Conservation (phyloP, 2,329 filamentous ascomycete genomes). For the Colletotrichum aenigma region DNA sequence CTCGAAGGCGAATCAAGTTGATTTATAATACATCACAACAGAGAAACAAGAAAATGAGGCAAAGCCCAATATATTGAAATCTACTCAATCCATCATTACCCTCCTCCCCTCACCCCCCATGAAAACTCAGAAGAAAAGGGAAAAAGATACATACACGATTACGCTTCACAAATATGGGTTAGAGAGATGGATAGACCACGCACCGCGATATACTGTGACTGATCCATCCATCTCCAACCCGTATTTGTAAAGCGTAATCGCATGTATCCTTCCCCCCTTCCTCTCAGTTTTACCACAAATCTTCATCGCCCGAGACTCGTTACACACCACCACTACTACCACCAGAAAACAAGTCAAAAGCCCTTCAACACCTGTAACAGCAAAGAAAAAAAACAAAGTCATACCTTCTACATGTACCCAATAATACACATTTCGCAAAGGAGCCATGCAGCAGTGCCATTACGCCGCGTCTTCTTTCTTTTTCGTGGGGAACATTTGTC, state of each 20-base stretch:
- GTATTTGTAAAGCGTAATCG: too few species aligned
- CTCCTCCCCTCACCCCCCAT: accelerated
- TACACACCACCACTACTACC: neutral
- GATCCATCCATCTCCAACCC: too few species aligned
- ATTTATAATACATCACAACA: too few species aligned
- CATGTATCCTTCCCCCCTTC: too few species aligned
- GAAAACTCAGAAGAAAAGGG: neutral
- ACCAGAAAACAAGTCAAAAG: neutral
- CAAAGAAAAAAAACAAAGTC: neutral
- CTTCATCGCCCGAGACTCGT: neutral
- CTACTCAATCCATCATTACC: neutral
- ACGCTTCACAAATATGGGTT: too few species aligned
- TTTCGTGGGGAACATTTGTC: neutral
- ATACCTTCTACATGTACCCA: conserved; percentile 14
- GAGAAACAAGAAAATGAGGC: too few species aligned
- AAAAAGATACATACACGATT: too few species aligned
- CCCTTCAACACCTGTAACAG: neutral
- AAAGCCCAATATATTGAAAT: neutral
- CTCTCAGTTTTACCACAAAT: too few species aligned
- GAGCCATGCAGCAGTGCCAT: conserved; percentile 7
- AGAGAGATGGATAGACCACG: too few species aligned
- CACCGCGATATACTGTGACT: too few species aligned
- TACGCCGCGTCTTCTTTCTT: neutral
- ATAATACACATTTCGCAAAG: conserved; percentile 3
- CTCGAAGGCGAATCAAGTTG: too few species aligned